A percentile compares a stretch with the other conserved stretches of the same genome.
phyloP scores from a whole-genome alignment of 345 rosid species.

The Excoecaria cochinchinensis region DNA sequence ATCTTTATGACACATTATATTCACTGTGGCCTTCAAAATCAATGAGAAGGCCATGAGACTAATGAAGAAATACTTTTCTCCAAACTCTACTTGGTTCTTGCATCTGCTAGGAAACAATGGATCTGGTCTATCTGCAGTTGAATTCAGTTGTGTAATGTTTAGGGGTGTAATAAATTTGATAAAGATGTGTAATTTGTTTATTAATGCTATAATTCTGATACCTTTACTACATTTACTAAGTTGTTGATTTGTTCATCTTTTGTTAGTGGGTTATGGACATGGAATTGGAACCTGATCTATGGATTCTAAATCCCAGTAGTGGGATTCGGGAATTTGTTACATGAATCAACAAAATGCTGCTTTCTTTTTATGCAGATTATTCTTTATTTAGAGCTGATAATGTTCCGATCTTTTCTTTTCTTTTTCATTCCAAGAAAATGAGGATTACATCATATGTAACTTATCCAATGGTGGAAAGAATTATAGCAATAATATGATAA shows the following conservation, averaged over 20 bases:
- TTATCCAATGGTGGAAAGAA: background rate
- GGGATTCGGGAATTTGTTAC: constrained; percentile 8
- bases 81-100: background rate
- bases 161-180: constrained; percentile 17
- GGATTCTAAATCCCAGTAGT: constrained; percentile 4
- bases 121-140: no score
- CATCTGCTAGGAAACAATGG: background rate
- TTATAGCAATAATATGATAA: no score
- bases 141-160: background rate
- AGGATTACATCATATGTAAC: no score
- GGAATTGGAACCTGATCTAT: constrained; percentile 18
- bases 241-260: background rate
- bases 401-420: no score
- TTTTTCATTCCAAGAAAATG: no score
- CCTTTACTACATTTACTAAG: background rate
- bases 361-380: no score
- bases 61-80: background rate
- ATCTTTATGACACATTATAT: constrained; percentile 26
- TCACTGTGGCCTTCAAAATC: constrained; percentile 24
- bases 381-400: no score
- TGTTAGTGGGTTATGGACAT: constrained; percentile 8
- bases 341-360: no score
- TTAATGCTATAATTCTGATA: background rate
- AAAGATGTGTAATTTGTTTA: constrained; percentile 33
- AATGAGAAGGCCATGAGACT: constrained; percentile 17